Percentiles rank a stretch among this genome's conserved stretches.
These are phyloP conservation scores for Microbotryomycetes sp. DNA, from an alignment of 1,284 basidiomycete species.

Conservation along the genomic window DNA sequence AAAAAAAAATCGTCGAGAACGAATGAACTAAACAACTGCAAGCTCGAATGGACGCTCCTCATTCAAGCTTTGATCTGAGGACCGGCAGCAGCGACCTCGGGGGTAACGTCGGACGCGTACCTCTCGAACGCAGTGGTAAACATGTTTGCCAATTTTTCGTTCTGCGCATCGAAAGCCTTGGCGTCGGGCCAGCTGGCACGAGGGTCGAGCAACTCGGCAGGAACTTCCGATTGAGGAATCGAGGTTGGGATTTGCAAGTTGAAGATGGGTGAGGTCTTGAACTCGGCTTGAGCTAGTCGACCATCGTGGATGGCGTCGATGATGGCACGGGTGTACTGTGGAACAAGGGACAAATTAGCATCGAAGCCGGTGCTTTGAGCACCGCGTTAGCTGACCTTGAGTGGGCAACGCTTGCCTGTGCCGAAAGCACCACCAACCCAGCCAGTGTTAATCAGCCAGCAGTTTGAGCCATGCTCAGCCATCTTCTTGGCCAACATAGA, in stretches of 20 bases:
- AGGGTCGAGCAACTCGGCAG: constrained; percentile 72
- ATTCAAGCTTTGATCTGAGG: neutral
- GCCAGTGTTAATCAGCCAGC: constrained; percentile 99
- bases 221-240: constrained; percentile 71
- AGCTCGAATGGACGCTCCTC: too few species aligned
- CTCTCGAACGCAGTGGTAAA: constrained; percentile 76
- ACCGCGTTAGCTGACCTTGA: constrained; percentile 54
- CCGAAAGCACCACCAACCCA: constrained; percentile 97
- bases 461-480: constrained; percentile 78
- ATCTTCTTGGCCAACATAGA: constrained; percentile 96
- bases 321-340: constrained; percentile 84
- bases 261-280: constrained; percentile 61
- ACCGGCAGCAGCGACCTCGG: neutral
- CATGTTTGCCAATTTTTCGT: constrained; percentile 74
- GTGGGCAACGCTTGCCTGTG: constrained; percentile 73
- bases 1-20: too few species aligned
- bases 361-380: constrained; percentile 11
- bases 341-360: too few species aligned
- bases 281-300: constrained; percentile 76
- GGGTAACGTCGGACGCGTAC: neutral
- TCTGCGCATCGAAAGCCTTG: constrained; percentile 77
- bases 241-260: constrained; percentile 58
- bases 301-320: constrained; percentile 97
- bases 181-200: constrained; percentile 75
- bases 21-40: too few species aligned